Percentiles rank a stretch among this genome's conserved stretches.
phyloP scores from a whole-genome alignment of 2,329 filamentous ascomycete species.

The Neodidymelliopsis sp. region DNA sequence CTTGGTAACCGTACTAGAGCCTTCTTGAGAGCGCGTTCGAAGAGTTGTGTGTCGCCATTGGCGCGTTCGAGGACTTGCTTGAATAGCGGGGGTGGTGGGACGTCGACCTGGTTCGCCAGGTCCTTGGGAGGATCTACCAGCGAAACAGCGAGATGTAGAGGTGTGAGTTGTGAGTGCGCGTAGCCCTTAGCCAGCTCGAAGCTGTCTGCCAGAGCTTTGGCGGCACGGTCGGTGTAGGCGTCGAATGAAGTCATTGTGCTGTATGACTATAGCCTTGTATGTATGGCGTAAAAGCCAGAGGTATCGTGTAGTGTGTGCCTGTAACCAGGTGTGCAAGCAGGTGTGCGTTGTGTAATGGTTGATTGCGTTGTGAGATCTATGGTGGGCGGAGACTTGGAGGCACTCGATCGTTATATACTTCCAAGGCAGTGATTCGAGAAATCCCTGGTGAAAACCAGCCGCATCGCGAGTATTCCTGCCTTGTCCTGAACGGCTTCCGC shows the following conservation, averaged over 20 bases:
- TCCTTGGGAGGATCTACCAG: slow-evolving; percentile 79
- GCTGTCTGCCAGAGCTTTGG: slow-evolving; percentile 88
- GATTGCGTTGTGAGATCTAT: slow-evolving; percentile 24
- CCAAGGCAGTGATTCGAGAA: slow-evolving; percentile 20
- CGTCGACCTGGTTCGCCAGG: slow-evolving; percentile 71
- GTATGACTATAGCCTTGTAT: slow-evolving; percentile 28
- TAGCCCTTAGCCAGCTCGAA: slow-evolving; percentile 89
- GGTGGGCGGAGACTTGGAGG: slow-evolving; percentile 4
- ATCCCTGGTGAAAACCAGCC: slow-evolving; percentile 31
- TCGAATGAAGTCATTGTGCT: slow-evolving; percentile 74
- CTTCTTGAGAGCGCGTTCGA: slow-evolving; percentile 92
- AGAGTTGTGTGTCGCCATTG: slow-evolving; percentile 87
- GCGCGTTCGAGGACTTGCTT: slow-evolving; percentile 93
- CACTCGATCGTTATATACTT: slow-evolving; percentile 35
- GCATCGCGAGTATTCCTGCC: slow-evolving; percentile 34
- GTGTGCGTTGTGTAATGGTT: slow-evolving; percentile 17
- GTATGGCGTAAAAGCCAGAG: slow-evolving; percentile 28
- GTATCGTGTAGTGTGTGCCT: slow-evolving; percentile 21
- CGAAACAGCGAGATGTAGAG: slow-evolving; percentile 86
- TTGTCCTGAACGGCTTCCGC: slow-evolving; percentile 23
- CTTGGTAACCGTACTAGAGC: slow-evolving; percentile 86
- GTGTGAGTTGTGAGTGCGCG: slow-evolving; percentile 87
- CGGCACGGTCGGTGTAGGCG: slow-evolving; percentile 93
- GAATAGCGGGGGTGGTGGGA: slow-evolving; percentile 77
- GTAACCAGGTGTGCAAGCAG: slow-evolving; percentile 16